Percentiles rank a stretch among this genome's conserved stretches.
These are phyloP conservation scores for Bipolaris bicolor DNA, from an alignment of 2,329 filamentous ascomycete genomes.

Conservation along the genomic window DNA sequence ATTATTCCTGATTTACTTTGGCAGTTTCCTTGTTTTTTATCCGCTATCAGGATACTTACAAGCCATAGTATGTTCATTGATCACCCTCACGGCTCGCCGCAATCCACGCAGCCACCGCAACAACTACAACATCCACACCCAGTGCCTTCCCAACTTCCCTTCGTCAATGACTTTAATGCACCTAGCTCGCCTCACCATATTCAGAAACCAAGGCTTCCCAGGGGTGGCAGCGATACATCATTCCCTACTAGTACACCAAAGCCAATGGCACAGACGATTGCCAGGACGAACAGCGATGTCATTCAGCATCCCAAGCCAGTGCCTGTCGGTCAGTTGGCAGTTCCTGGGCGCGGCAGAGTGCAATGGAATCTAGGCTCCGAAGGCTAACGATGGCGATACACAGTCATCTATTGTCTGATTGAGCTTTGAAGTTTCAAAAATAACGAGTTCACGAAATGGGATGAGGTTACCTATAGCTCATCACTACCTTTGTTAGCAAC, in stretches of 20 bases:
- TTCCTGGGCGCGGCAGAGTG: constrained; percentile 31
- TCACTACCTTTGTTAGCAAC: neutral
- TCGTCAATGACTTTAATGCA: constrained; percentile 29
- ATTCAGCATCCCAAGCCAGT: constrained; percentile 37
- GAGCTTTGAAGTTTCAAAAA: neutral
- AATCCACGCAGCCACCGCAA: constrained; percentile 7
- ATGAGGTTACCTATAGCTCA: neutral
- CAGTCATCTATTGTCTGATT: neutral
- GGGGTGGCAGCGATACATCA: constrained; percentile 35
- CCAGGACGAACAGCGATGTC: constrained; percentile 37
- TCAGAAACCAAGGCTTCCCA: constrained; percentile 24
- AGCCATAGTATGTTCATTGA: constrained; percentile 9
- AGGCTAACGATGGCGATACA: constrained; percentile 3
- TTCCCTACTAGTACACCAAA: constrained; percentile 18
- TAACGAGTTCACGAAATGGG: neutral
- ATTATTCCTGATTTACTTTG: neutral
- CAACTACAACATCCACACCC: constrained; percentile 1
- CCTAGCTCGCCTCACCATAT: constrained; percentile 29
- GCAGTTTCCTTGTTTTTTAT: neutral
- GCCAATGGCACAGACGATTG: constrained; percentile 18
- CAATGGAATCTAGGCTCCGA: constrained; percentile 47
- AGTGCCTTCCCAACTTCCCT: constrained; percentile 2
- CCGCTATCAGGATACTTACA: constrained; percentile 1
- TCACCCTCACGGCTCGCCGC: constrained; percentile 9
- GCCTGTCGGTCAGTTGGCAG: constrained; percentile 25